phyloP scores from a whole-genome alignment of 2,329 filamentous ascomycete genomes.

The Hypoxylon rubiginosum region DNA sequence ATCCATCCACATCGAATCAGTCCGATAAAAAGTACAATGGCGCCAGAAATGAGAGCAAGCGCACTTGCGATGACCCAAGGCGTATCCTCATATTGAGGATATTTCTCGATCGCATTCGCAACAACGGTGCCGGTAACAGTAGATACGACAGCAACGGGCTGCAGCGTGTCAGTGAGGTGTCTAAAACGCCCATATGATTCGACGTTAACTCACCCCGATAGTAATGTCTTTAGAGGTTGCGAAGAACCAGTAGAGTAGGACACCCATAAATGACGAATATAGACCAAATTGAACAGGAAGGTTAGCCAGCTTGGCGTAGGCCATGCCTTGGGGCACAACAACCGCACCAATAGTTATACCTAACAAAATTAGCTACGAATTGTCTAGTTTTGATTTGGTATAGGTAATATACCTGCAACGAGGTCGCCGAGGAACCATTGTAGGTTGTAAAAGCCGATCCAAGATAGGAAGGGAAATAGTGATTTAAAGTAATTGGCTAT shows the following conservation, averaged over 20 bases:
- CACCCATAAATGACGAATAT: slow-evolving; percentile 96
- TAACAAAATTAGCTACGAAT: slow-evolving; percentile 45
- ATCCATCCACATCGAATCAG: slow-evolving; percentile 87
- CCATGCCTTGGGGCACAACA: slow-evolving; percentile 97
- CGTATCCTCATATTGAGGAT: slow-evolving; percentile 64
- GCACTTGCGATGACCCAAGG: slow-evolving; percentile 80
- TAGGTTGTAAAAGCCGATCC: slow-evolving; percentile 89
- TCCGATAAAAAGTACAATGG: slow-evolving; percentile 83
- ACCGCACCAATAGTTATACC: slow-evolving; percentile 70
- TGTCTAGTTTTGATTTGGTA: slow-evolving; percentile 10
- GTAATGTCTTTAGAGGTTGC: slow-evolving; percentile 99
- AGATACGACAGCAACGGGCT: slow-evolving; percentile 96
- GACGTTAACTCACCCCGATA: slow-evolving; percentile 77
- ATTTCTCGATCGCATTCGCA: slow-evolving; percentile 66
- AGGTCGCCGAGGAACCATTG: slow-evolving; percentile 92
- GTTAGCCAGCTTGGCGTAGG: slow-evolving; percentile 87
- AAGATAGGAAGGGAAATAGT: slow-evolving; percentile 89
- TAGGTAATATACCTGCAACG: slow-evolving; percentile 76
- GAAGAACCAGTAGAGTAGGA: slow-evolving; percentile 96
- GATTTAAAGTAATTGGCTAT: slow-evolving; percentile 73
- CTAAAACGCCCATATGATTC: not conserved
- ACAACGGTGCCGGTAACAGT: slow-evolving; percentile 90
- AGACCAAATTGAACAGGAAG: slow-evolving; percentile 87
- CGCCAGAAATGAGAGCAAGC: slow-evolving; percentile 81
- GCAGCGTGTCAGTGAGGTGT: slow-evolving; percentile 14